These are phyloP conservation scores for Polyporus arcularius DNA, from an alignment of 768 basidiomycete genomes.

Conservation along the genomic window DNA sequence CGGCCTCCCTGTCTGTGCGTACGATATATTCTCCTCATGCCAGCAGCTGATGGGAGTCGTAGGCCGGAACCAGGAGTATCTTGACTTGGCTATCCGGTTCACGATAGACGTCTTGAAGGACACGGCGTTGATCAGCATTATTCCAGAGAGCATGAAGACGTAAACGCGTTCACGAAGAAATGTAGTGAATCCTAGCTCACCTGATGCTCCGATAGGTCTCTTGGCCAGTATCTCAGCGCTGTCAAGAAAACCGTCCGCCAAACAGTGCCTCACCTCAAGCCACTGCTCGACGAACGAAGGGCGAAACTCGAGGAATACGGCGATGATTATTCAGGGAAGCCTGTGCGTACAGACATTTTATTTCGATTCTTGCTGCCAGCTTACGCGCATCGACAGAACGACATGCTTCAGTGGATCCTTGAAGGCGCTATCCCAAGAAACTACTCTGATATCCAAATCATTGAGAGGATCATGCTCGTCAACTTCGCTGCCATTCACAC, in stretches of 20 bases:
- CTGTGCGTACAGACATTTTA: constrained; percentile 1
- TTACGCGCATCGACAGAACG: constrained; percentile 34
- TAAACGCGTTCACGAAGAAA: constrained; percentile 5
- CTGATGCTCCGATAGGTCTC: not conserved
- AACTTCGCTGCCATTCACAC: constrained; percentile 41
- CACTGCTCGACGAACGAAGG: constrained; percentile 16
- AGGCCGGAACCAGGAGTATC: constrained; percentile 45
- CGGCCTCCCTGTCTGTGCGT: constrained; percentile 49
- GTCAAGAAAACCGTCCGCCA: not conserved
- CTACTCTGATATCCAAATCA: constrained; percentile 31
- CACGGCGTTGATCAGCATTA: constrained; percentile 22
- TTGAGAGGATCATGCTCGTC: constrained; percentile 25
- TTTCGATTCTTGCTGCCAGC: too few relatives aligned
- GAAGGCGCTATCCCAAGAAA: constrained; percentile 31
- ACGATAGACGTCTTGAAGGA: constrained; percentile 30
- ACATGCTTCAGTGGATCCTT: constrained; percentile 48
- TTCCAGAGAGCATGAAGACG: constrained; percentile 37
- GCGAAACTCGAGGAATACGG: constrained; percentile 11
- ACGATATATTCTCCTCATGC: not conserved
- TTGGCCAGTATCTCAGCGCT: not conserved
- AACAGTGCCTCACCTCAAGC: constrained; percentile 3
- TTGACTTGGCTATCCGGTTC: constrained; percentile 33
- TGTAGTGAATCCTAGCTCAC: not conserved
- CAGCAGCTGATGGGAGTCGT: not conserved
- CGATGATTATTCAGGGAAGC: constrained; percentile 17